Conservation (phyloP, 2,329 filamentous ascomycete species). For the Pestalotiopsis sp. region DNA sequence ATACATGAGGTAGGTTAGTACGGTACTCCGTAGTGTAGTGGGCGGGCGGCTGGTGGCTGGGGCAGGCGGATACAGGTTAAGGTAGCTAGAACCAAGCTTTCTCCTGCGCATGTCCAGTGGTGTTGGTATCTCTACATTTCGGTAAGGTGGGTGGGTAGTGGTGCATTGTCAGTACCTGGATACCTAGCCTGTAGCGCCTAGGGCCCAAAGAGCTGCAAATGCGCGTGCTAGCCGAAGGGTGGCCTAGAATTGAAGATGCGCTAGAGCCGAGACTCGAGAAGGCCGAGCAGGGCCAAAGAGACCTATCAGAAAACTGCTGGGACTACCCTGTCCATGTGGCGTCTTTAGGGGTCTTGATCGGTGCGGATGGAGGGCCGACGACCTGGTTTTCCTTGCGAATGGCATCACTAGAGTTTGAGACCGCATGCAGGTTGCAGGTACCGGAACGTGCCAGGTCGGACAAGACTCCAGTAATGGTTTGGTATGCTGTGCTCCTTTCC, state of each 20-base stretch:
- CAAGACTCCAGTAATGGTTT: neutral
- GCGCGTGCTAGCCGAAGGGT: neutral
- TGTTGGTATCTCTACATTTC: no score
- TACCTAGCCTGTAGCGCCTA: neutral
- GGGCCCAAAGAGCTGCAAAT: neutral
- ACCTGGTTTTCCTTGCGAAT: neutral
- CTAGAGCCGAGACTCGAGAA: neutral
- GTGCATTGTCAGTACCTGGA: no score
- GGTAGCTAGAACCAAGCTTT: no score
- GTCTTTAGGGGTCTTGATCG: neutral
- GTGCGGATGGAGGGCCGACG: neutral
- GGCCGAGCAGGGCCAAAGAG: neutral
- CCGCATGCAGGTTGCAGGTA: constrained; percentile 1
- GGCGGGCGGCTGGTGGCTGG: no score
- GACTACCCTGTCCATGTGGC: neutral
- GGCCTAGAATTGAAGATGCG: neutral
- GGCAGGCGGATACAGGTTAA: no score
- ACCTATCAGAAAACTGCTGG: neutral
- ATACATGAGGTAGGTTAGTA: no score
- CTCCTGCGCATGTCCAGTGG: no score
- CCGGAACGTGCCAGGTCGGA: neutral
- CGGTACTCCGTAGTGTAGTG: no score
- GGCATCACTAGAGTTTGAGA: neutral
- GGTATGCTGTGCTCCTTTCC: neutral
- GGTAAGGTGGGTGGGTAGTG: no score